These are phyloP conservation scores for Hypsizygus marmoreus DNA, from an alignment of 768 basidiomycete genomes.

Conservation along the genomic window DNA sequence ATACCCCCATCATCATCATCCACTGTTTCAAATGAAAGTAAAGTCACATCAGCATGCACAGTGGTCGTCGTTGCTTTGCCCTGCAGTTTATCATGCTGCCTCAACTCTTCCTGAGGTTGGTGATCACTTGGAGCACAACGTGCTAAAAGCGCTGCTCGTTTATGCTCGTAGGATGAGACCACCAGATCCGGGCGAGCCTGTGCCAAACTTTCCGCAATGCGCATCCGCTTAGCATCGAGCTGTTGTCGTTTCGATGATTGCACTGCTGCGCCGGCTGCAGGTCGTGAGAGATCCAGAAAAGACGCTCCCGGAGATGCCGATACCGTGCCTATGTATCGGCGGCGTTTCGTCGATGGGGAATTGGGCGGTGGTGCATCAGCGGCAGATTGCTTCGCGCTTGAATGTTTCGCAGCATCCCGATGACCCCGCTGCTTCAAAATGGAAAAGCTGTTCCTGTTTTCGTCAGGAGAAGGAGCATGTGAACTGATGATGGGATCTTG, in stretches of 20 bases:
- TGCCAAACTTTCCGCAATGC: constrained; percentile 42
- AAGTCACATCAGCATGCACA: no score
- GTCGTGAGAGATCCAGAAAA: background rate
- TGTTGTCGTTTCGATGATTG: constrained; percentile 9
- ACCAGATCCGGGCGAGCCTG: constrained; percentile 46
- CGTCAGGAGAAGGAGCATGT: no score
- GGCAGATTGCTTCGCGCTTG: no score
- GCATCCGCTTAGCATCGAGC: constrained; percentile 22
- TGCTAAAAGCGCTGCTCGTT: constrained; percentile 24
- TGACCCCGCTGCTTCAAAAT: no score
- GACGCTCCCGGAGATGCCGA: no score
- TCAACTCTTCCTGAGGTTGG: background rate
- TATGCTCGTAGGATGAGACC: constrained; percentile 28
- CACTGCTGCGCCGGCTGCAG: background rate
- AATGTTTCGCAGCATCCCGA: no score
- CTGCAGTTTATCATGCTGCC: background rate
- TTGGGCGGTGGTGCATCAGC: no score
- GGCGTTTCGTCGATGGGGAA: no score
- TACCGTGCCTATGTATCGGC: no score
- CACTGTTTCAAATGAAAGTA: constrained; percentile 28
- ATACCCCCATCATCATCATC: constrained; percentile 30
- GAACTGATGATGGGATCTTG: background rate
- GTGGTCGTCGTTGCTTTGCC: constrained; percentile 12
- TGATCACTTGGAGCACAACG: constrained; percentile 6
- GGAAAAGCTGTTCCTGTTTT: no score